These are phyloP conservation scores for Diutina catenulata DNA, from an alignment of 1,139 yeast species.

Conservation along the genomic window DNA sequence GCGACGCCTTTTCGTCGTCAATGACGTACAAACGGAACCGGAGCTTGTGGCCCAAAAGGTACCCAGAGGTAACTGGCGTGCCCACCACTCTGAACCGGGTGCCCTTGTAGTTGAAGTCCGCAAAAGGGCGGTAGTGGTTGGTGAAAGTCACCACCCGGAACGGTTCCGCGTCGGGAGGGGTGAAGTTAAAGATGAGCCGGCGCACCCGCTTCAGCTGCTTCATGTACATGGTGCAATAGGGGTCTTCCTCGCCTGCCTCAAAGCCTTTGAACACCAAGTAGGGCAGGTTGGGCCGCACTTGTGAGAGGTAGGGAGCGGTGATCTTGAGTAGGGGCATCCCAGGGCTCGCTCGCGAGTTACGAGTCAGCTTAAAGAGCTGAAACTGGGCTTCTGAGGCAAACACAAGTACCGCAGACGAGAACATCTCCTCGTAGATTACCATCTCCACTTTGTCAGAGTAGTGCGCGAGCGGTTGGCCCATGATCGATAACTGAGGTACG, in stretches of 20 bases:
- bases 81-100: constrained; percentile 32
- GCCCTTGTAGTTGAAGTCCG: constrained; percentile 26
- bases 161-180: constrained; percentile 10
- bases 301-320: constrained; percentile 24
- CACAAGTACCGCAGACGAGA: constrained; percentile 19
- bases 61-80: constrained; percentile 21
- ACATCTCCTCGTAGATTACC: constrained; percentile 22
- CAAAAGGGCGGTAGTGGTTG: constrained; percentile 26
- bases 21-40: constrained; percentile 22
- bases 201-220: constrained; percentile 19
- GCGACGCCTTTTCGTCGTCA: constrained; percentile 24
- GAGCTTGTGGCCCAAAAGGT: constrained; percentile 22
- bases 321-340: constrained; percentile 30
- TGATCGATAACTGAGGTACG: too few species aligned
- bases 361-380: constrained; percentile 18
- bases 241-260: constrained; percentile 11
- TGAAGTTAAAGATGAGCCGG: constrained; percentile 20
- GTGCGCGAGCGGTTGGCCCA: constrained; percentile 9
- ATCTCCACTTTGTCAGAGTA: constrained; percentile 20
- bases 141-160: constrained; percentile 23
- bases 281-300: constrained; percentile 27
- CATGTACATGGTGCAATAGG: constrained; percentile 22
- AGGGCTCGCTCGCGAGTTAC: constrained; percentile 17
- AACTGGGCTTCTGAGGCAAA: constrained; percentile 23
- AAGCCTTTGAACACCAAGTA: constrained; percentile 19